Evolutionary conservation across 805 yeast species (phyloP).

Genomic region (Wickerhamiella shivajii): DNA sequence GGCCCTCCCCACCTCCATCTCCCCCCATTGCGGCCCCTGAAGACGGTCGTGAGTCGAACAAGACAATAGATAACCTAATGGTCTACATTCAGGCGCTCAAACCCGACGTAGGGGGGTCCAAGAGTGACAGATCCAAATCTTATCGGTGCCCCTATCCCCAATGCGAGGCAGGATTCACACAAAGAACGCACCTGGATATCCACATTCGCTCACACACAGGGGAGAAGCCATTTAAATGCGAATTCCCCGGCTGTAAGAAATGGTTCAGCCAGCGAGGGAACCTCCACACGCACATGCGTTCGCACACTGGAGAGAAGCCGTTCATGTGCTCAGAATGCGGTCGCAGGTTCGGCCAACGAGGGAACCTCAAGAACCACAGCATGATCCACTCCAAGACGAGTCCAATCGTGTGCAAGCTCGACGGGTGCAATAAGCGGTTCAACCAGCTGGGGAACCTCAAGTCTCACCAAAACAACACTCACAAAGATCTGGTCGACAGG

Average conservation of each 20-base stretch:
- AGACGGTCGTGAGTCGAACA: too few relatives aligned
- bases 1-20: too few relatives aligned
- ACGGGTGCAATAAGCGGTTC: constrained; percentile 67
- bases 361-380: constrained; percentile 78
- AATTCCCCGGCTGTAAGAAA: constrained; percentile 63
- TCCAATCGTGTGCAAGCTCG: constrained; percentile 70
- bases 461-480: constrained; percentile 87
- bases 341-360: constrained; percentile 72
- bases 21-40: too few relatives aligned
- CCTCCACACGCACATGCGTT: constrained; percentile 75
- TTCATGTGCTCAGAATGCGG: constrained; percentile 66
- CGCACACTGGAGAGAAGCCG: constrained; percentile 61
- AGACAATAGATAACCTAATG: constrained; percentile 88
- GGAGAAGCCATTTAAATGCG: constrained; percentile 73
- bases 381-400: constrained; percentile 67
- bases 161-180: constrained; percentile 70
- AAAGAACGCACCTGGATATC: constrained; percentile 82
- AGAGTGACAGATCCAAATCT: constrained; percentile 40
- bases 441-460: constrained; percentile 89
- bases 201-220: constrained; percentile 87
- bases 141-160: constrained; percentile 27
- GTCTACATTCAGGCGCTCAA: constrained; percentile 66
- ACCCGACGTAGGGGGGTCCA: constrained; percentile 68
- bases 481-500: constrained; percentile 49
- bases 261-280: constrained; percentile 76